A percentile compares a stretch with the other conserved stretches of the same genome.
Conservation (phyloP, 2,329 filamentous ascomycete genomes). For the Clathrospora elynae region DNA sequence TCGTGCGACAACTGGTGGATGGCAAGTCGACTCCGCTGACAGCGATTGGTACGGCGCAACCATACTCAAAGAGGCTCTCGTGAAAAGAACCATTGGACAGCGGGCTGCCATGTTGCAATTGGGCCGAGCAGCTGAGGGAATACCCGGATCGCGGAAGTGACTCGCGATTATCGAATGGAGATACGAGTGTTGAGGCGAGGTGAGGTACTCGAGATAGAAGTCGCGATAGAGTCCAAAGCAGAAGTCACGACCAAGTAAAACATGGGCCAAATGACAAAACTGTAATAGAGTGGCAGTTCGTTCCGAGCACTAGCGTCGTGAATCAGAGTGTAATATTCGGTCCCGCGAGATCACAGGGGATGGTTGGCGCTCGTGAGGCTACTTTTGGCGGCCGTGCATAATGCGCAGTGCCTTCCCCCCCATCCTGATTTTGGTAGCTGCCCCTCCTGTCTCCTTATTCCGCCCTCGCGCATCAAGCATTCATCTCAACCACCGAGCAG, state of each 20-base stretch:
- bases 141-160: conserved; percentile 4
- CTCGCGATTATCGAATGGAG: background rate
- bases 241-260: conserved; percentile 1
- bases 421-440: conserved; percentile 14
- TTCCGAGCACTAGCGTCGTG: conserved; percentile 15
- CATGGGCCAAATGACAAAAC: conserved; percentile 1
- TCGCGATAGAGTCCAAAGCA: background rate
- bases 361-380: conserved; percentile 22
- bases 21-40: conserved; percentile 23
- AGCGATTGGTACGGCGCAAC: conserved; percentile 27
- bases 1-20: conserved; percentile 27
- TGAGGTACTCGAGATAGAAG: background rate
- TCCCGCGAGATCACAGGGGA: conserved; percentile 23
- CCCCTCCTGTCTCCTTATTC: conserved; percentile 25
- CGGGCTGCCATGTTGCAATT: conserved; percentile 37
- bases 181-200: background rate
- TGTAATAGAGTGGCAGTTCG: conserved; percentile 10
- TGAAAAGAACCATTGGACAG: conserved; percentile 32
- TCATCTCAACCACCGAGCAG: conserved; percentile 32
- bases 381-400: conserved; percentile 11
- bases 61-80: conserved; percentile 20
- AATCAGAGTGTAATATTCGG: conserved; percentile 17
- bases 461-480: conserved; percentile 21
- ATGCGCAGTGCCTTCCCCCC: conserved; percentile 10
- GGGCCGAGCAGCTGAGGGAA: conserved; percentile 15